Evolutionary conservation across 345 rosid genomes (phyloP), one percentile per base, ranked within the genome.

Genomic region (Brassica nigra): DNA sequence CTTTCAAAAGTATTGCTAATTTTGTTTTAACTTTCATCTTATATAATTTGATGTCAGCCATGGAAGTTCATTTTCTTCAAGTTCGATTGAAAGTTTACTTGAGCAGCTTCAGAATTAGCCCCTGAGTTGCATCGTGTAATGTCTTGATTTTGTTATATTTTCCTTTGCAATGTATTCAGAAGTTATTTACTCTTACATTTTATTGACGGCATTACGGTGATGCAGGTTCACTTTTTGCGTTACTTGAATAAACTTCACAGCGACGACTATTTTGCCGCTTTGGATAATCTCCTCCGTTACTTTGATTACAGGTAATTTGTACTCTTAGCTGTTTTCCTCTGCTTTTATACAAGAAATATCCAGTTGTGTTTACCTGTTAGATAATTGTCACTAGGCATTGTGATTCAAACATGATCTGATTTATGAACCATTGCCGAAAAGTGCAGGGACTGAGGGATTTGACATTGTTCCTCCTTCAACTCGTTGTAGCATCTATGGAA

Each of bases 371-470:
- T 37, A 8, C 70, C 29, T 75, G 65, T 42, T 77, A 49, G 49
- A 52, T 62, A 62, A 54, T 28, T 5, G 37, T 11, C 67, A 52
- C 59, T 55, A 14, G 34, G 49, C 55, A 7, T 23, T 70, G 15
- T 14, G 29, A 64, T 70, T 54, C 62, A 76, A 76, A 78, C 62
- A 71, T 71, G 68, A 83, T 52, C 83, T 88, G 52, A 88, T 85
- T 81, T 76, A 75, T 62, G 75, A 68, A 79, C 77, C 75, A 79
- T 83, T 78, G 83, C 57, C 76, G 80, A 84, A 87, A 87, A 95
- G 99, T 95, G 96, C 97, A 91, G 99, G 98, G 89, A 84, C 80
- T 27, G 99, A 93, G 86, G 98, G 97, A 87, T 83, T 88, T 81
- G 99, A 95, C 82, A 81, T 85, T 78, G 85, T 82, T 81, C 84